Base-by-base conservation (phyloP, 805 yeast genomes). In the Naumovozyma baii region DNA sequence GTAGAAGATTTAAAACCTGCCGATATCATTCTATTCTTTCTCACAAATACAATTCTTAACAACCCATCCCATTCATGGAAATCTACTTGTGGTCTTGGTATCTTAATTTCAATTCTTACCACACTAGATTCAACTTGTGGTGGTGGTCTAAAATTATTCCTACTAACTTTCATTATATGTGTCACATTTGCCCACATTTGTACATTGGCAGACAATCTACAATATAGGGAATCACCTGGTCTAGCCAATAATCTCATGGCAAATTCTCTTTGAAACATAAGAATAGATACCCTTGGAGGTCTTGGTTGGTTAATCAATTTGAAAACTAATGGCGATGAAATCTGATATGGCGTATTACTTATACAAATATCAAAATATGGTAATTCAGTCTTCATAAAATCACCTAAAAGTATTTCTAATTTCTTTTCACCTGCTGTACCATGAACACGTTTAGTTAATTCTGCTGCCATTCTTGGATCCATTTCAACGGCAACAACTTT, bases 401-500 rank as follows among this genome's bases (percentile, higher is more conserved):
- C 98, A 15, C 98, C 98, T 47, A 92, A 70, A 54, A 90, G 66
- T 43, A 92, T 86, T 47, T 92, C 97, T 40, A 92, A 69, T 59
- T 87, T 88, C 64, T 85, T 86, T 61, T 87, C 92, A 40, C 74
- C 81, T 1, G 96, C 88, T n/a, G 94, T 90, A 10, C 96, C 96
- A 55, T 86, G 96, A 13, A 92, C 97, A 69, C 98, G 80, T 62
- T 92, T 92, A 9, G 96, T 86, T 53, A 92, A 70, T 63, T 92
- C 98, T 0, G 97, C 97, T 2, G 97, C 98, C 98, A 92, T 92
- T 66, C 96, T 72, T n/a, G 98, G 98, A 66, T 92, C 98, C 86
- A 88, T 88, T 67, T 92, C 98, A 39, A 84, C 92, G 0, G 97
- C 98, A 36, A 85, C 74, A n/a, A 90, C 96, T 52, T 85, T 87